phyloP scores from a whole-genome alignment of 495 filamentous ascomycete genomes.

The Rostrohypoxylon terebratum region DNA sequence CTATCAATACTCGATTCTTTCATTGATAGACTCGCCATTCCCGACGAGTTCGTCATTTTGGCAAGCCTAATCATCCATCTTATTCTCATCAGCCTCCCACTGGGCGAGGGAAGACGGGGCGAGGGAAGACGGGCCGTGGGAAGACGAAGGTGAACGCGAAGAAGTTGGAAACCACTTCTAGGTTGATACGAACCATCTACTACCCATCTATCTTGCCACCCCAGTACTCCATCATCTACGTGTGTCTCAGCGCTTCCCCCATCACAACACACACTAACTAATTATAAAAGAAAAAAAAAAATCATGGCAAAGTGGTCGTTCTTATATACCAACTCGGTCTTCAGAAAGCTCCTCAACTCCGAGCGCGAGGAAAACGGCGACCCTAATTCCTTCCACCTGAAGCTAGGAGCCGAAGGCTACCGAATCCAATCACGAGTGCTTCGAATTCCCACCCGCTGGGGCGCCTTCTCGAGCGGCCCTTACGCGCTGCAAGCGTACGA shows the following conservation, averaged over 20 bases:
- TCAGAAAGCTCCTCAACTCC: background rate
- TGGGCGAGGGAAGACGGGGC: no score
- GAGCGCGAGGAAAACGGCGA: background rate
- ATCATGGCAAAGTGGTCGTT: background rate
- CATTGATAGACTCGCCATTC: no score
- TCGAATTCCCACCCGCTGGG: background rate
- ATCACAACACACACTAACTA: background rate
- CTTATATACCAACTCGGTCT: background rate
- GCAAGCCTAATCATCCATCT: no score
- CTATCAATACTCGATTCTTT: no score
- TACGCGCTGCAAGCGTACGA: background rate
- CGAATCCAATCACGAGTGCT: background rate
- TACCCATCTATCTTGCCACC: background rate
- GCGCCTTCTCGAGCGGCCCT: background rate
- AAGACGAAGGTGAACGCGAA: background rate
- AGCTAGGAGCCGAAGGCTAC: background rate
- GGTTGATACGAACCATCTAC: background rate
- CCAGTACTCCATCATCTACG: background rate
- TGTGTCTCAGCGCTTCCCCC: background rate
- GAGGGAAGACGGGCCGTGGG: no score
- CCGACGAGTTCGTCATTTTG: no score
- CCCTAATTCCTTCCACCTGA: background rate
- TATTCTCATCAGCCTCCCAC: no score
- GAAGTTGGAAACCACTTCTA: background rate
- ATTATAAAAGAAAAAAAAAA: background rate